phyloP scores from a whole-genome alignment of 768 basidiomycete genomes.

The Kwoniella sp. region DNA sequence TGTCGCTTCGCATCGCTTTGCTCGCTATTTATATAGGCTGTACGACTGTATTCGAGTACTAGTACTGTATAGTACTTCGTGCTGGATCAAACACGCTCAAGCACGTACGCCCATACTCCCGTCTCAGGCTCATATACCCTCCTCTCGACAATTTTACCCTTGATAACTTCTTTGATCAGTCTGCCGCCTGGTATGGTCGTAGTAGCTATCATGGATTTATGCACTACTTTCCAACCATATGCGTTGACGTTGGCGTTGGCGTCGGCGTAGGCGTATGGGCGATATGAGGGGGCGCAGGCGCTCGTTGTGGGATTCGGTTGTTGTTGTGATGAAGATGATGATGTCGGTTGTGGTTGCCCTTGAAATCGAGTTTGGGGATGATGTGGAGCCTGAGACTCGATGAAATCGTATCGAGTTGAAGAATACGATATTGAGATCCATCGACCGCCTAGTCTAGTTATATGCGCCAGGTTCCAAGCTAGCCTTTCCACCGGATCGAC shows the following conservation, averaged over 20 bases:
- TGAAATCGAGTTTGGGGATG: too few relatives aligned
- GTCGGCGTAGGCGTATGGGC: too few relatives aligned
- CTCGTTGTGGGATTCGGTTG: too few relatives aligned
- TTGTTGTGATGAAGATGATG: too few relatives aligned
- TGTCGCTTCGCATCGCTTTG: too few relatives aligned
- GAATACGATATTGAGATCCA: slow-evolving; percentile 25
- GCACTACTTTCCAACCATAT: slow-evolving; percentile 20
- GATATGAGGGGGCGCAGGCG: too few relatives aligned
- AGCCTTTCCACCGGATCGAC: slow-evolving; percentile 5
- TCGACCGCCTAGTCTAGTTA: not conserved
- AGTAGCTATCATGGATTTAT: slow-evolving; percentile 16
- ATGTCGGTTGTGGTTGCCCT: too few relatives aligned
- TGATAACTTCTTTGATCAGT: slow-evolving; percentile 5
- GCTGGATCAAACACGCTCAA: slow-evolving; percentile 30
- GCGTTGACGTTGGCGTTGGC: too few relatives aligned
- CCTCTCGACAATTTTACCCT: slow-evolving; percentile 24
- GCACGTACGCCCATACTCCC: slow-evolving; percentile 36
- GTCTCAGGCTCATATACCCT: slow-evolving; percentile 45
- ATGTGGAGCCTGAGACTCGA: not conserved
- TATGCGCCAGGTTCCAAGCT: slow-evolving; percentile 9
- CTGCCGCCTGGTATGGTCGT: slow-evolving; percentile 17
- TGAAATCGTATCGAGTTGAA: slow-evolving; percentile 9
- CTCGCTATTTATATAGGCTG: too few relatives aligned
- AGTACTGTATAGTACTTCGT: not conserved
- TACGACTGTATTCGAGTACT: too few relatives aligned